Base-by-base conservation (phyloP, 495 filamentous ascomycete genomes). In the Penicillium bovifimosum region DNA sequence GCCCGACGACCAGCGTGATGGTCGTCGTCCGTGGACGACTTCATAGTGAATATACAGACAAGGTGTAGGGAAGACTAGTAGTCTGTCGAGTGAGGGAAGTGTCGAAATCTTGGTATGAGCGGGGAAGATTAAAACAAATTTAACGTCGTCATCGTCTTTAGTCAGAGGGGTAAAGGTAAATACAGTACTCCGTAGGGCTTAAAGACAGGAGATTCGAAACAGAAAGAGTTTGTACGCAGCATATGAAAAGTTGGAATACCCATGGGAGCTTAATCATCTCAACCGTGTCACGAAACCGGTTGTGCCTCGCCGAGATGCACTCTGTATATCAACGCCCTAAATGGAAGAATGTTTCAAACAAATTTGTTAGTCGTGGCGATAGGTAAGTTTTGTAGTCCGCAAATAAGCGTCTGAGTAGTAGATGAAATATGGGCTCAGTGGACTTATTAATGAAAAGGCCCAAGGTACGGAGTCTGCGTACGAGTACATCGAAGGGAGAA, bases 1-100 rank as follows among this genome's bases (percentile, higher is more conserved):
- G 67, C 68, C 43, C 76, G 60, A 40, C 70, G 71, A 48, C 66
- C 65, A 43, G 65, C 55, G 24, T 39, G 53, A 45, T 67, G 61
- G 11, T 66, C 64, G 32, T 63, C 52, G 17, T 53, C 52, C 18
- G 29, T 43, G 31, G 18, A 47, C 14, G 36, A 44, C 3, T 56
- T 58, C 65, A 65, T 65, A 38, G 14, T 47, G 42, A 4, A n/a
- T 29, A 27, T 16, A 10, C 16, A 32, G 27, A 16, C 38, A 40
- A 24, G 6, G 6, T 5, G 34, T 36, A 10, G 1, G 29, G n/a
- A 36, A n/a, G 10, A 14, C n/a, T 36, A 14, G n/a, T n/a, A n/a
- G n/a, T n/a, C n/a, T n/a, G n/a, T n/a, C n/a, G 34, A 36, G 3
- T 5, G 32, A 34, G 11, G n/a, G 32, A 24, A 24, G 20, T 24